Evolutionary conservation across 1,284 basidiomycete species (phyloP).

Genomic region (Chiua sp.): DNA sequence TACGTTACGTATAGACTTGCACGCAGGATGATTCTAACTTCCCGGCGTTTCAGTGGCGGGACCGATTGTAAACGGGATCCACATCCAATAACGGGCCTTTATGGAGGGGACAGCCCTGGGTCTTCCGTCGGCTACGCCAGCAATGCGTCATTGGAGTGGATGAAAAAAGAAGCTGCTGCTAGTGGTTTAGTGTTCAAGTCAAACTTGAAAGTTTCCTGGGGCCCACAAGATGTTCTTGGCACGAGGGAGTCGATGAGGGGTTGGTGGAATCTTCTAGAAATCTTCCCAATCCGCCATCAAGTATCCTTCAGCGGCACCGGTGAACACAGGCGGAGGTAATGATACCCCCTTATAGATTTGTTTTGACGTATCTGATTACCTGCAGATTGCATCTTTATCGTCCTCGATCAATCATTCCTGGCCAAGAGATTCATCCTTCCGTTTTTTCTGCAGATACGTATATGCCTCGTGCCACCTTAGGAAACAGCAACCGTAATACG

Average conservation of each 20-base stretch:
- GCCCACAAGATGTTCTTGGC: slow-evolving; percentile 11
- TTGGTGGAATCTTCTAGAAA: slow-evolving; percentile 17
- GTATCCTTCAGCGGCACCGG: slow-evolving; percentile 13
- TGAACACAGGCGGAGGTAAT: slow-evolving; percentile 8
- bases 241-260: slow-evolving; percentile 1
- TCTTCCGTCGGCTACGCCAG: slow-evolving; percentile 12
- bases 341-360: background rate
- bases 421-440: too few species aligned
- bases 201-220: background rate
- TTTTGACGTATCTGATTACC: background rate
- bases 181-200: slow-evolving; percentile 2
- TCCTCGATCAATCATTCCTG: background rate
- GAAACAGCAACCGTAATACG: too few species aligned
- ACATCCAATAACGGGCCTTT: too few species aligned
- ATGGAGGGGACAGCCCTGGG: background rate
- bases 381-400: slow-evolving; percentile 13
- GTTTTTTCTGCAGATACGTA: too few species aligned
- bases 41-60: background rate
- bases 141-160: slow-evolving; percentile 24
- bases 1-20: background rate
- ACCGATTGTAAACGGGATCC: background rate
- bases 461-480: too few species aligned
- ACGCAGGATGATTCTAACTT: background rate
- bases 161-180: slow-evolving; percentile 9
- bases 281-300: slow-evolving; percentile 23